These are phyloP conservation scores for Suhomyces bribrorum DNA, from an alignment of 1,139 yeast genomes.

Conservation along the genomic window DNA sequence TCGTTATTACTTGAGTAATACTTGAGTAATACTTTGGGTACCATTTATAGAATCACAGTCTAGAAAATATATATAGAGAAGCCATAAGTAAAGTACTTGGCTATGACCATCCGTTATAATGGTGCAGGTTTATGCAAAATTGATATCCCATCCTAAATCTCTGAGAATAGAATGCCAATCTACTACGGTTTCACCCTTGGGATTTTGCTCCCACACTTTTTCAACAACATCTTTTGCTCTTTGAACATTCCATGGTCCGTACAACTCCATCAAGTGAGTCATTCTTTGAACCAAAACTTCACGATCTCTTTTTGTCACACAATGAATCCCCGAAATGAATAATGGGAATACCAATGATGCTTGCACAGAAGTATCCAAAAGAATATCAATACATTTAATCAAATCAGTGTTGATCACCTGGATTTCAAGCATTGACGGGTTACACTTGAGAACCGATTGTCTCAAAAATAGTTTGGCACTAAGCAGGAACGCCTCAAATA, in stretches of 20 bases:
- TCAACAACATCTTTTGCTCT: constrained; percentile 62
- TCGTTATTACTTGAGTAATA: no score
- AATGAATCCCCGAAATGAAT: constrained; percentile 74
- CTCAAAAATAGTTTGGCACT: constrained; percentile 68
- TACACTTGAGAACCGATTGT: constrained; percentile 61
- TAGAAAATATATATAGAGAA: no score
- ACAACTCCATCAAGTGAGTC: constrained; percentile 56
- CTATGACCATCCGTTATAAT: no score
- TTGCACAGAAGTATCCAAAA: constrained; percentile 68
- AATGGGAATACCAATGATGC: constrained; percentile 74
- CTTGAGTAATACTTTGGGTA: neutral
- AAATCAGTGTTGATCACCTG: constrained; percentile 60
- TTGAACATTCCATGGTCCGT: constrained; percentile 66
- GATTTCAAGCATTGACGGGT: constrained; percentile 65
- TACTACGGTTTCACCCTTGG: constrained; percentile 38
- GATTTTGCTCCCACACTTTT: constrained; percentile 47
- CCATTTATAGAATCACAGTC: no score
- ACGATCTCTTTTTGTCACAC: constrained; percentile 53
- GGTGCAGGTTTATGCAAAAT: constrained; percentile 51
- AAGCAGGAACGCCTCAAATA: constrained; percentile 72
- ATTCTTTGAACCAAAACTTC: constrained; percentile 53
- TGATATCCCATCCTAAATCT: constrained; percentile 73
- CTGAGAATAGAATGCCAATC: constrained; percentile 73
- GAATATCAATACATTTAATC: constrained; percentile 57
- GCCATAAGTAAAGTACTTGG: no score